These are phyloP conservation scores for Curvularia verruculosa DNA, from an alignment of 2,329 filamentous ascomycete species.

Conservation along the genomic window DNA sequence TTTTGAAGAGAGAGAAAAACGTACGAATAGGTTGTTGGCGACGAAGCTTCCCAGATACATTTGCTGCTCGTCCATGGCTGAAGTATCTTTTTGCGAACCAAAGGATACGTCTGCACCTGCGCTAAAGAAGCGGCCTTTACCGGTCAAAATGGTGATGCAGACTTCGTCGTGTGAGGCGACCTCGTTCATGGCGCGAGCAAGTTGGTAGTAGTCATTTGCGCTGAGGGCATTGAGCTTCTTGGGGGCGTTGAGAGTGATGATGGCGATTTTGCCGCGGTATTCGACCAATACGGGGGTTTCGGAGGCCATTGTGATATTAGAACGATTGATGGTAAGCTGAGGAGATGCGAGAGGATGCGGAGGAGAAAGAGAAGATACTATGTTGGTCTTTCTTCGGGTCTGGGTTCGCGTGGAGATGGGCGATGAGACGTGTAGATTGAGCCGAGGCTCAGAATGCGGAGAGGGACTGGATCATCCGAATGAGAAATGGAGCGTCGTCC, in stretches of 20 bases:
- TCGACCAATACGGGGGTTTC: constrained; percentile 61
- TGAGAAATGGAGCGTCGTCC: not conserved
- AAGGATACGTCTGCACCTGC: constrained; percentile 85
- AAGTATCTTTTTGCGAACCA: constrained; percentile 50
- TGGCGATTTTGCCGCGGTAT: constrained; percentile 73
- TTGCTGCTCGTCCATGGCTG: constrained; percentile 51
- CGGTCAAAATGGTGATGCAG: constrained; percentile 82
- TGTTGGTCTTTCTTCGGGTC: not conserved
- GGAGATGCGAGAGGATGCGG: not conserved
- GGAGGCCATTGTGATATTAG: constrained; percentile 44
- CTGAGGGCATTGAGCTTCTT: constrained; percentile 87
- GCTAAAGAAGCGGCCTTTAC: constrained; percentile 81
- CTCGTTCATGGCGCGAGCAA: constrained; percentile 75
- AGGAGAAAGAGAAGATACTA: not conserved
- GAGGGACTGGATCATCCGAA: constrained; percentile 3
- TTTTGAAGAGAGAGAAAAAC: not conserved
- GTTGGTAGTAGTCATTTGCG: constrained; percentile 74
- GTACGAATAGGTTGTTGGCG: constrained; percentile 71
- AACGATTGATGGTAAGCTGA: not conserved
- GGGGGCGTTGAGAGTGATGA: constrained; percentile 84
- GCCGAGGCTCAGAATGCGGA: constrained; percentile 35
- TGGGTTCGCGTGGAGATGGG: not conserved
- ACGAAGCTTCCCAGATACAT: constrained; percentile 75
- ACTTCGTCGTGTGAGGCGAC: constrained; percentile 80
- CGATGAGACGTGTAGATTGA: constrained; percentile 5